Evolutionary conservation across 2,329 filamentous ascomycete species (phyloP).

Genomic region (Hymenoscyphus fraxineus): DNA sequence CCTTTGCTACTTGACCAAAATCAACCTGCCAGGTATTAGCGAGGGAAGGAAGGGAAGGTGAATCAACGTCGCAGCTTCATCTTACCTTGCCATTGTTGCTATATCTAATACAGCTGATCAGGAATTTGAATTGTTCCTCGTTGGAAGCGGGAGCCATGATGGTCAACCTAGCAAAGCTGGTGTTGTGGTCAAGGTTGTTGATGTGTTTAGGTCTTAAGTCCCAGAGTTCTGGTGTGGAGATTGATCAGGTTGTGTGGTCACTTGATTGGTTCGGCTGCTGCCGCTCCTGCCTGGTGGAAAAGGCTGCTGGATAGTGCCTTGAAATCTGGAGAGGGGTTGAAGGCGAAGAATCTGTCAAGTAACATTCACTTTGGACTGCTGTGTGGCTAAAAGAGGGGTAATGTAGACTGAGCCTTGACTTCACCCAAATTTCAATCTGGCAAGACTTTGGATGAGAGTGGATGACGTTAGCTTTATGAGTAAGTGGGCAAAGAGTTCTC

Average conservation of each 20-base stretch:
- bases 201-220: background rate
- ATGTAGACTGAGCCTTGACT: background rate
- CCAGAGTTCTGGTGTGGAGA: background rate
- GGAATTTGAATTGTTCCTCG: constrained; percentile 60
- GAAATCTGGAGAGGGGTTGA: background rate
- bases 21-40: constrained; percentile 50
- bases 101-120: constrained; percentile 62
- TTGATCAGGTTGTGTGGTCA: background rate
- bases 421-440: background rate
- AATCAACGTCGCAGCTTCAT: background rate
- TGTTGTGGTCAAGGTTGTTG: background rate
- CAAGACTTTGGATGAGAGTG: constrained; percentile 7
- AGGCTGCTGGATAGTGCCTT: background rate
- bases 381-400: background rate
- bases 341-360: background rate
- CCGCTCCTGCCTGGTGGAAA: background rate
- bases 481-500: background rate
- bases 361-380: background rate
- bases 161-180: background rate
- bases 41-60: background rate
- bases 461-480: background rate
- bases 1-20: constrained; percentile 60
- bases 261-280: background rate
- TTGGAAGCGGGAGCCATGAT: constrained; percentile 48
- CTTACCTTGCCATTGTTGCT: constrained; percentile 57